phyloP scores from a whole-genome alignment of 768 basidiomycete species.

The Hygrocybe punicea region DNA sequence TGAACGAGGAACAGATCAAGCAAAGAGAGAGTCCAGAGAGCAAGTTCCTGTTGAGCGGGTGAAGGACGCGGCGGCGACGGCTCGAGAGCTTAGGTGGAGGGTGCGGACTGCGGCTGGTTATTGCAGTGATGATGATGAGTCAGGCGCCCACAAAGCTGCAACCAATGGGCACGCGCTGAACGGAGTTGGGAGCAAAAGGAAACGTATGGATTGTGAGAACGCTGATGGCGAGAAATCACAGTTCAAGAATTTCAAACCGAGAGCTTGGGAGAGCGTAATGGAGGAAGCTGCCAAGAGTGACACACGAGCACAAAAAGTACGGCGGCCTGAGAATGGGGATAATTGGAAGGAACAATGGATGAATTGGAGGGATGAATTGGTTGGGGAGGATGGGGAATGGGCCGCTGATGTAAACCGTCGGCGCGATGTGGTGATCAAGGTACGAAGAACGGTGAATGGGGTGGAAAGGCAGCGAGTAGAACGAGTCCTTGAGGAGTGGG shows the following conservation, averaged over 20 bases:
- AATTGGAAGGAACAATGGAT: conserved; percentile 49
- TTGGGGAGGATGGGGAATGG: conserved; percentile 30
- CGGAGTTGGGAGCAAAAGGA: conserved; percentile 37
- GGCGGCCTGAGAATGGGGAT: conserved; percentile 37
- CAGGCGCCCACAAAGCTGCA: conserved; percentile 21
- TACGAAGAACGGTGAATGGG: conserved; percentile 52
- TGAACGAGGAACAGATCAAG: conserved; percentile 66
- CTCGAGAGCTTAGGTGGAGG: conserved; percentile 85
- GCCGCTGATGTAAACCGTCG: conserved; percentile 43
- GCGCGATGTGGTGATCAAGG: conserved; percentile 52
- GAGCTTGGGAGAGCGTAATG: conserved; percentile 56
- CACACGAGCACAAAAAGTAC: conserved; percentile 36
- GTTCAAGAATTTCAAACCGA: conserved; percentile 70
- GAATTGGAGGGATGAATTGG: conserved; percentile 26
- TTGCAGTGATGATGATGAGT: conserved; percentile 66
- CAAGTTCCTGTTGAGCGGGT: conserved; percentile 77
- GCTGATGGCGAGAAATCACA: conserved; percentile 20
- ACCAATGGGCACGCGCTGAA: conserved; percentile 22
- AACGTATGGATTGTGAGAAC: conserved; percentile 30
- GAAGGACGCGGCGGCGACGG: conserved; percentile 76
- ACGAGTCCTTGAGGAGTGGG: conserved; percentile 66
- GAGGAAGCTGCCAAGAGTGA: conserved; percentile 44
- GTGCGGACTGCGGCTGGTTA: conserved; percentile 58
- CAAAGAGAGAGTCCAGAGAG: conserved; percentile 75
- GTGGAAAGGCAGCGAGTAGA: conserved; percentile 72